Base-by-base conservation (phyloP, 148 eudicot species). In the Chenopodium quinoa region DNA sequence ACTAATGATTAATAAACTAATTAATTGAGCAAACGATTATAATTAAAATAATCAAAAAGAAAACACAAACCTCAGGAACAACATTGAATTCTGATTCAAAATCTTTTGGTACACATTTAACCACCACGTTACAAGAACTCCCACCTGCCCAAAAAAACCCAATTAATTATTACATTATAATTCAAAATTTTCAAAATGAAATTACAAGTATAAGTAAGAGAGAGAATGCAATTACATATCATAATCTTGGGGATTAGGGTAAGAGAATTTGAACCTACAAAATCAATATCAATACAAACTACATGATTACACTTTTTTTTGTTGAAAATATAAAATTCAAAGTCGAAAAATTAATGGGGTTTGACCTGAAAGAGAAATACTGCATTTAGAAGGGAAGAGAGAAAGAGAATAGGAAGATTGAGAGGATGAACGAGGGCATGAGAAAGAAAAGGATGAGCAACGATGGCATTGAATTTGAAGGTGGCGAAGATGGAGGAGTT, bases 131-230 rank as follows among this genome's bases (percentile, higher is more conserved):
- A 80, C 79, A 68, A 8, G 64, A 72, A 14, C 79, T 58, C 82
- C 77, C 80, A 75, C 60, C 86, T 85, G 79, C 62, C 84, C 67
- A 81, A 78, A 78, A 77, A 56, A 14, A 62, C 58, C 79, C 23
- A 77, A 20, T 71, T 65, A 50, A 80, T 50, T 12, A 9, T 27
- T 27, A 27, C 27, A 27, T 0, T 27, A 29, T 7, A 4, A 56
- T 17, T 14, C 62, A 56, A 56, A 9, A 37, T 25, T n/a, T 10
- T 60, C 2, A 60, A 82, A 50, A 9, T 12, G 13, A 9, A 76
- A n/a, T 50, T 60, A 17, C 31, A 52, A 2, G 2, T 9, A 31
- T 46, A 65, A 32, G n/a, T 22, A 6, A 37, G 50, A 34, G 66
- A 52, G 58, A 69, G 25, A n/a, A 46, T 31, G 63, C 12, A 58